Percentiles rank a stretch among this genome's conserved stretches.
These are phyloP conservation scores for Litchi chinensis DNA, from an alignment of 345 rosid genomes.

Conservation along the genomic window DNA sequence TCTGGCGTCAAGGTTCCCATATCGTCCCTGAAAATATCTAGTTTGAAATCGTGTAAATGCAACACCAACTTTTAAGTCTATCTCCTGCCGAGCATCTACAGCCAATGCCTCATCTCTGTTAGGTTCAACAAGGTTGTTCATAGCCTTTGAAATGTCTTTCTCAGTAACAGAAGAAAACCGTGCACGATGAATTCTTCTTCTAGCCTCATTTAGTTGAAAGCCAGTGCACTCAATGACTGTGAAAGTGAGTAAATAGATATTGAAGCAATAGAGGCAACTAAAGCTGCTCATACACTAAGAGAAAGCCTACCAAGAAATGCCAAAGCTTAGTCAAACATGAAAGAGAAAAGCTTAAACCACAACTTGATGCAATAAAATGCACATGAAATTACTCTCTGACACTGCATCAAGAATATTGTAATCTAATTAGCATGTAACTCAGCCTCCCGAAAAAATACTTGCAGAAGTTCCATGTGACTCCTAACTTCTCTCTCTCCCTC, in stretches of 20 bases:
- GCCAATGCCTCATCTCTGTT: conserved; percentile 88
- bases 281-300: not conserved
- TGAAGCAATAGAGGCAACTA: conserved; percentile 1
- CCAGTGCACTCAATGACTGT: conserved; percentile 87
- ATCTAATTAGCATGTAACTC: not conserved
- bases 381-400: not conserved
- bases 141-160: conserved; percentile 84
- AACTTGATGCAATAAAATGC: not conserved
- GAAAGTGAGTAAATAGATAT: conserved; percentile 15
- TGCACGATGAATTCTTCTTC: conserved; percentile 76
- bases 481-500: no score
- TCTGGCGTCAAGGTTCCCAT: conserved; percentile 90
- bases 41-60: conserved; percentile 97
- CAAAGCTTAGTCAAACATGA: conserved; percentile 5
- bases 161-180: conserved; percentile 96
- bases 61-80: conserved; percentile 98
- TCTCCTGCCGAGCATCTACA: conserved; percentile 99
- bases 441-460: not conserved
- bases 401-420: not conserved
- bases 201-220: conserved; percentile 53
- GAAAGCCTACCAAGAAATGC: not conserved
- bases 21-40: conserved; percentile 90
- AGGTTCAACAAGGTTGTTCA: conserved; percentile 83
- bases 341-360: not conserved
- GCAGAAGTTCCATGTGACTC: no score